Conservation (phyloP, 1,284 basidiomycete genomes). For the Pseudozyma thailandica region DNA sequence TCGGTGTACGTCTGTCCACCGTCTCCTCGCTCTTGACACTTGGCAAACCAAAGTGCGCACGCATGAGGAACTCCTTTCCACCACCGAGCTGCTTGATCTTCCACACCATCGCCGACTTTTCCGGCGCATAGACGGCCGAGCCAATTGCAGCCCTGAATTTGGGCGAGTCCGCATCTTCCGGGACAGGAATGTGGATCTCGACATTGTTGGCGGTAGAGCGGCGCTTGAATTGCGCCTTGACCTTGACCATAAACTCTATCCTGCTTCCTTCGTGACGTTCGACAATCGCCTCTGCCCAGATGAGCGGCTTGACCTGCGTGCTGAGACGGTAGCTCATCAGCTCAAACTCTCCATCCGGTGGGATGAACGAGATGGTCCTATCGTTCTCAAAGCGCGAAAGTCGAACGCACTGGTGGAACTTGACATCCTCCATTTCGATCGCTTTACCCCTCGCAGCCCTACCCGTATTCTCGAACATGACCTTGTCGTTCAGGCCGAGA, state of each 20-base stretch:
- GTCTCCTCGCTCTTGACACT: constrained; percentile 73
- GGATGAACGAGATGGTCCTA: constrained; percentile 98
- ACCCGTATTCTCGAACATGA: constrained; percentile 98
- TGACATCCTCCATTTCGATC: constrained; percentile 99
- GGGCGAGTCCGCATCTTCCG: constrained; percentile 97
- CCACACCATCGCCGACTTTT: constrained; percentile 68
- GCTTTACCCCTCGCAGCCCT: constrained; percentile 94
- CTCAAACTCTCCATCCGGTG: constrained; percentile 98
- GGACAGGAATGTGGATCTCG: constrained; percentile 96
- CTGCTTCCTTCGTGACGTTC: constrained; percentile 92
- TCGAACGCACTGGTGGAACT: constrained; percentile 99
- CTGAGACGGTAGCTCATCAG: constrained; percentile 96
- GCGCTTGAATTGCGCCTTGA: constrained; percentile 97
- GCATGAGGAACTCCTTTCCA: constrained; percentile 67
- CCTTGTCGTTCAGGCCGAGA: constrained; percentile 96
- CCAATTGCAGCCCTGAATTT: constrained; percentile 78
- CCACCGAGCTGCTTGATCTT: constrained; percentile 68
- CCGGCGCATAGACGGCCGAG: constrained; percentile 65
- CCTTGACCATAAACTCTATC: constrained; percentile 98
- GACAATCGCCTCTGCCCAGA: constrained; percentile 97
- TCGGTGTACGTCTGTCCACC: constrained; percentile 88
- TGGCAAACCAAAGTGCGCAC: constrained; percentile 67
- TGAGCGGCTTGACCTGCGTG: constrained; percentile 94
- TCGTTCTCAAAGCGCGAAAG: constrained; percentile 99
- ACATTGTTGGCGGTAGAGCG: constrained; percentile 97